Evolutionary conservation across 495 filamentous ascomycete species (phyloP).

Genomic region (Rhypophila decipiens): DNA sequence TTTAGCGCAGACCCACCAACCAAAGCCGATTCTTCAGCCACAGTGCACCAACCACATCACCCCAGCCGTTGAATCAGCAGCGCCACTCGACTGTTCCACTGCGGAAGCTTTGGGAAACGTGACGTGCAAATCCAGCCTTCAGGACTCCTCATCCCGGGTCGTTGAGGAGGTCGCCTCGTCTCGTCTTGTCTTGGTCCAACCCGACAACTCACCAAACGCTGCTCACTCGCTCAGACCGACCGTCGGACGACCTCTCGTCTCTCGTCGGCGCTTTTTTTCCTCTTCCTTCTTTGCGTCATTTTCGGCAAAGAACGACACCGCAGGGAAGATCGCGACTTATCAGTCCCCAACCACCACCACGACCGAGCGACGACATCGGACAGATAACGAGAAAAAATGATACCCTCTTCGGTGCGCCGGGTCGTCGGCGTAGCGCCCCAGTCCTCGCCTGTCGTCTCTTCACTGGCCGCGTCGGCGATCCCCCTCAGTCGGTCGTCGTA

Average conservation of each 20-base stretch:
- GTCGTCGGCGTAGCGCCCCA: conserved; percentile 37
- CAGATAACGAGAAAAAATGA: no score
- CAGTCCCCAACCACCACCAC: no score
- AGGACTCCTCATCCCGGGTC: no score
- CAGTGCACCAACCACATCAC: no score
- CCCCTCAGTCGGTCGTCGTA: conserved; percentile 24
- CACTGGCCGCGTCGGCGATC: conserved; percentile 27
- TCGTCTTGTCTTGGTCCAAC: conserved; percentile 1
- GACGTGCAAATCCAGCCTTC: neutral
- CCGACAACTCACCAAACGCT: neutral
- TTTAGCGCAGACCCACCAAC: no score
- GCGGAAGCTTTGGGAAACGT: no score
- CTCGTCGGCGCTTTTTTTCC: neutral
- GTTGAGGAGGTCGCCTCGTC: neutral
- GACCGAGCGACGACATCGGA: no score
- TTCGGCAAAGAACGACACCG: neutral
- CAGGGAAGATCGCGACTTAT: no score
- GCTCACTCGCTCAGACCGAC: neutral
- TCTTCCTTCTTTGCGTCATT: neutral
- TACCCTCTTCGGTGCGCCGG: conserved; percentile 47
- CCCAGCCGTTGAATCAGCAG: no score
- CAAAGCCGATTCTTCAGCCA: no score
- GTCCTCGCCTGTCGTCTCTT: conserved; percentile 33
- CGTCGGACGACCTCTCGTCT: neutral
- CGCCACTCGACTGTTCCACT: no score